Evolutionary conservation across 257 asterid genomes (phyloP), one percentile per base, ranked within the genome.

Genomic region (Nicotiana obtusifolia): DNA sequence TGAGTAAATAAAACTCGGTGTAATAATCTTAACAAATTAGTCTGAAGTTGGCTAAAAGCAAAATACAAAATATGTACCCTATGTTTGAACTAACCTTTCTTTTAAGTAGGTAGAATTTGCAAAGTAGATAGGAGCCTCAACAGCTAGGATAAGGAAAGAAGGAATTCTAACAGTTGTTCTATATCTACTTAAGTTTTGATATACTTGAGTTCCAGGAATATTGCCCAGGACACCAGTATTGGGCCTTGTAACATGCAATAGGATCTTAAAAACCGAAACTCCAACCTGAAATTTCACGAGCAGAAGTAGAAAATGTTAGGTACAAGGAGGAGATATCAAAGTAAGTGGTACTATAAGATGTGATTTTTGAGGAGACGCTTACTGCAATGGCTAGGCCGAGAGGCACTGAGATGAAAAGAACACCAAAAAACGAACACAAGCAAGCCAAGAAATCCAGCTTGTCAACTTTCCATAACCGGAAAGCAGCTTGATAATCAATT

Each of bases 401-500:
- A 78, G 99, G 98, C 60, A 95, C 98, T 1, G 99, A 95, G 88
- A 95, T 87, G 96, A 95, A 94, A 26, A 95, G 97, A 64, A 95
- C 99, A 5, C 99, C 99, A 28, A 94, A 64, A 77, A 95, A 95
- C 26, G 99, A 94, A 77, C 93, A 90, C 81, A 94, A 60, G 88
- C 97, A 94, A 35, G 98, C 97, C 86, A 92, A 30, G 84, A 94
- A 95, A 64, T 95, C 99, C 7, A 95, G 93, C 82, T 95, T 95
- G 88, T 95, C 99, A 20, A 95, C 97, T 91, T 93, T 95, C 98
- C 98, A 92, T 7, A 95, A 83, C 13, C 85, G 88, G 30, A 54
- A 73, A 5, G 98, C 99, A 5, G 94, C 92, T 83, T 90, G 88
- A 84, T 92, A 92, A 66, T 95, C 98, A 19, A 95, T 94, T 22